Evolutionary conservation across 352 stramenopile species (phyloP).

Genomic region (Pythium myriotylum): DNA sequence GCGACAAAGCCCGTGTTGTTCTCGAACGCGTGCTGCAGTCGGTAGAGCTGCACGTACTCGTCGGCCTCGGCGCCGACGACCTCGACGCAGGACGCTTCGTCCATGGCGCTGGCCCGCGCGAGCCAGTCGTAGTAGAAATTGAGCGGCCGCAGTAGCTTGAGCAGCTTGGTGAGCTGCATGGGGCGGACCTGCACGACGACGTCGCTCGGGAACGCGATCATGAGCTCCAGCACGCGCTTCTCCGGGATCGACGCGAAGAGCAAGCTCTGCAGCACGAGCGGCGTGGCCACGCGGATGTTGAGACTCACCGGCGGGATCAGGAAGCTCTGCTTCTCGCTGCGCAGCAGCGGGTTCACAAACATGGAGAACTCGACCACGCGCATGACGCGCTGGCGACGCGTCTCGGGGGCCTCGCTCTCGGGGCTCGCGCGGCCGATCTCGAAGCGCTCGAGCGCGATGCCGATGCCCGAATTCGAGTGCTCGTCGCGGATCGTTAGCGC

Average conservation of each 20-base stretch:
- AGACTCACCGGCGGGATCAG: conserved; percentile 58
- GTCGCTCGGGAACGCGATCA: conserved; percentile 45
- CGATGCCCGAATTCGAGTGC: conserved; percentile 50
- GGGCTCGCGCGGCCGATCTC: conserved; percentile 46
- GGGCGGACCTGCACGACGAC: conserved; percentile 64
- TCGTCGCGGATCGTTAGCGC: conserved; percentile 67
- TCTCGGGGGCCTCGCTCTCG: conserved; percentile 13
- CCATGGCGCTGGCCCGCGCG: conserved; percentile 49
- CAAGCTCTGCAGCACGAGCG: conserved; percentile 66
- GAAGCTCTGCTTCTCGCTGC: conserved; percentile 36
- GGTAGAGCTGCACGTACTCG: conserved; percentile 67
- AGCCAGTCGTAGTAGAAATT: conserved; percentile 75
- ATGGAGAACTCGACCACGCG: conserved; percentile 68
- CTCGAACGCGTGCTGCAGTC: conserved; percentile 56
- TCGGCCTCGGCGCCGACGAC: conserved; percentile 42
- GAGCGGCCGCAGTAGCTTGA: conserved; percentile 59
- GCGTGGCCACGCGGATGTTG: conserved; percentile 63
- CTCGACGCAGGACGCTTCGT: conserved; percentile 69
- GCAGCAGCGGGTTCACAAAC: conserved; percentile 56
- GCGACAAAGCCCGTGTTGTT: conserved; percentile 47
- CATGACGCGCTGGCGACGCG: conserved; percentile 49
- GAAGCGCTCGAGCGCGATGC: conserved; percentile 63
- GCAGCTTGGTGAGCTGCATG: conserved; percentile 58
- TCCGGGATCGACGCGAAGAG: conserved; percentile 45
- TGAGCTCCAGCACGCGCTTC: conserved; percentile 51